Conservation (phyloP, 306 rosid species). For the Alnus glutinosa region DNA sequence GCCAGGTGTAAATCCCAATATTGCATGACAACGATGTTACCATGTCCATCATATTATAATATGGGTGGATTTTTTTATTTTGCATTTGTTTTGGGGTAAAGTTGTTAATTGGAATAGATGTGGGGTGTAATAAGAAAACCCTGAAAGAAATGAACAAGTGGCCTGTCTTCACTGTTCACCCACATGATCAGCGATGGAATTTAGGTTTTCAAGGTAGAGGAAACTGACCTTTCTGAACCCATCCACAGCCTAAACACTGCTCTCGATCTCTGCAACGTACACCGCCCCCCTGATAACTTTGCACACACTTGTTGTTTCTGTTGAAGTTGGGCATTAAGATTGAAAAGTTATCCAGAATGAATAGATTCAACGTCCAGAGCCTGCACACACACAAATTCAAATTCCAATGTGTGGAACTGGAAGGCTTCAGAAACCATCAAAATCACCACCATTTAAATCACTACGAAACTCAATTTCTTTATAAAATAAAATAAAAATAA, state of each 20-base stretch:
- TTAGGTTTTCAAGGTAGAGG: neutral
- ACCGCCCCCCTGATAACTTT: neutral
- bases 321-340: slow-evolving; percentile 8
- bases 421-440: neutral
- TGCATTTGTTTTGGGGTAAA: neutral
- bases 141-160: neutral
- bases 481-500: too few relatives aligned
- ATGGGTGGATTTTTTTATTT: neutral
- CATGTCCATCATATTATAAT: neutral
- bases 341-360: slow-evolving; percentile 11
- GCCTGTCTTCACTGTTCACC: neutral
- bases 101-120: slow-evolving; percentile 15
- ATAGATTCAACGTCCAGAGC: neutral
- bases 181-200: neutral
- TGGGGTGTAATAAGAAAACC: slow-evolving; percentile 38
- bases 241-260: neutral
- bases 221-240: neutral
- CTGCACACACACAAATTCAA: neutral
- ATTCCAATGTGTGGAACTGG: neutral
- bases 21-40: slow-evolving; percentile 2
- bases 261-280: neutral
- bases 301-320: neutral
- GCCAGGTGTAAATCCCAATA: neutral
- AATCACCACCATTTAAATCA: neutral
- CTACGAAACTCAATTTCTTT: neutral